Evolutionary conservation across 768 basidiomycete species (phyloP).

Genomic region (Suillus decipiens): DNA sequence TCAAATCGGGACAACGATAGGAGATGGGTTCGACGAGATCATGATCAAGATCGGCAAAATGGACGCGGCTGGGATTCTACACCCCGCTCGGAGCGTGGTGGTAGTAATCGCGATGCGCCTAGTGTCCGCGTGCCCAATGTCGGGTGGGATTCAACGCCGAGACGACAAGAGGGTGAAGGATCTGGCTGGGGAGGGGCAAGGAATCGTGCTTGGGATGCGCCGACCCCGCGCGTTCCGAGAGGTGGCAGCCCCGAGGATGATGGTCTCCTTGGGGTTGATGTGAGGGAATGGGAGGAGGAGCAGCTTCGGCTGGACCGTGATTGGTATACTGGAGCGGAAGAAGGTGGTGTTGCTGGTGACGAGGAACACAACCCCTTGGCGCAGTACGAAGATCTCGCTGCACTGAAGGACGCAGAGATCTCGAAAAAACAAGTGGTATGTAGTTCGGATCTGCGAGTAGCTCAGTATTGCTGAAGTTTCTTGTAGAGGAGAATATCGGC

Average conservation of each 20-base stretch:
- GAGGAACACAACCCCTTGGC: constrained; percentile 92
- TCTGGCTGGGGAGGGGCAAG: constrained; percentile 62
- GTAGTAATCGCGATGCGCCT: constrained; percentile 56
- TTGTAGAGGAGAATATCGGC: constrained; percentile 85
- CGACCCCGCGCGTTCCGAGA: constrained; percentile 70
- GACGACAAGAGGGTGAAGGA: constrained; percentile 55
- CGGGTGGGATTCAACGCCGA: constrained; percentile 93
- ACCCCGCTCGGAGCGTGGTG: constrained; percentile 56
- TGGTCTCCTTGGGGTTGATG: constrained; percentile 63
- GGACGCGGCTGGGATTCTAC: constrained; percentile 58
- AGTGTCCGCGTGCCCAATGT: constrained; percentile 91
- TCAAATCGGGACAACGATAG: constrained; percentile 71
- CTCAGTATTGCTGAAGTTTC: constrained; percentile 19
- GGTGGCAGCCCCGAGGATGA: constrained; percentile 73
- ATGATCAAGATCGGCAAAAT: constrained; percentile 28
- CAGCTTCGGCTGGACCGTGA: constrained; percentile 89
- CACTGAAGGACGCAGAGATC: constrained; percentile 71
- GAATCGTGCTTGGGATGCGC: constrained; percentile 76
- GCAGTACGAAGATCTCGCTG: constrained; percentile 85
- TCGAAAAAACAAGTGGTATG: constrained; percentile 73
- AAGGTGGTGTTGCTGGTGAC: constrained; percentile 81
- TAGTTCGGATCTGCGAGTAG: constrained; percentile 12
- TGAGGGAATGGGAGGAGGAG: constrained; percentile 97
- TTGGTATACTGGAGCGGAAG: constrained; percentile 95
- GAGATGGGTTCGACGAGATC: constrained; percentile 48